Conservation (phyloP, 2,329 filamentous ascomycete species). For the Colletotrichum melonis region DNA sequence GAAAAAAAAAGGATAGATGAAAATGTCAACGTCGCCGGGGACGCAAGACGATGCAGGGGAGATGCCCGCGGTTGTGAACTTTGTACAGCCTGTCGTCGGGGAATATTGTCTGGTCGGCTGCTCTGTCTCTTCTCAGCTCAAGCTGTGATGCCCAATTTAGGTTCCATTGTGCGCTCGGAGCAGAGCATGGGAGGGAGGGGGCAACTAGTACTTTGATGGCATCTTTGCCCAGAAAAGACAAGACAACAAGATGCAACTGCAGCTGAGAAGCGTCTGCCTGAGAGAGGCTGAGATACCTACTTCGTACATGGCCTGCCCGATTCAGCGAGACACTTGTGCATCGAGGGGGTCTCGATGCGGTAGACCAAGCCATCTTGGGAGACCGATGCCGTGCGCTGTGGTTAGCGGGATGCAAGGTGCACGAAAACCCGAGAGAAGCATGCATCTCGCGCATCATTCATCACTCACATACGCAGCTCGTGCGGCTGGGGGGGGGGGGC, state of each 20-base stretch:
- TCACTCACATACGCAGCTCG: too few relatives aligned
- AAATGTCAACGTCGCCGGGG: conserved; percentile 26
- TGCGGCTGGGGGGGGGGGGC: too few relatives aligned
- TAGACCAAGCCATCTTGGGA: background rate
- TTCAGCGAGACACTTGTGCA: background rate
- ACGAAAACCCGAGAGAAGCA: background rate
- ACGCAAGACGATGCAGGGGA: background rate
- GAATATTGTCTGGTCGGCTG: background rate
- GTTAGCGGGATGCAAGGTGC: background rate
- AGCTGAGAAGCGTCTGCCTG: too few relatives aligned
- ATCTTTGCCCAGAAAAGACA: background rate
- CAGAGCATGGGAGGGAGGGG: background rate
- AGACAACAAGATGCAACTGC: background rate
- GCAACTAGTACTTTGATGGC: background rate
- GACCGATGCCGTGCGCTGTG: background rate
- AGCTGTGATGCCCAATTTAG: background rate
- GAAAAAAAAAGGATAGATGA: background rate
- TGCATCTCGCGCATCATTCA: background rate
- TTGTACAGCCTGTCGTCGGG: background rate
- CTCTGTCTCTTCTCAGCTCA: background rate
- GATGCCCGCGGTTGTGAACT: background rate
- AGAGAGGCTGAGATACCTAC: background rate
- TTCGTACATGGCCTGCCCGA: background rate
- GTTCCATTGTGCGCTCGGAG: background rate
- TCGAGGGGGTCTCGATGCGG: background rate